Evolutionary conservation across 2,329 filamentous ascomycete species (phyloP), one percentile per base, ranked within the genome.

Genomic region (Raffaelea arxii): DNA sequence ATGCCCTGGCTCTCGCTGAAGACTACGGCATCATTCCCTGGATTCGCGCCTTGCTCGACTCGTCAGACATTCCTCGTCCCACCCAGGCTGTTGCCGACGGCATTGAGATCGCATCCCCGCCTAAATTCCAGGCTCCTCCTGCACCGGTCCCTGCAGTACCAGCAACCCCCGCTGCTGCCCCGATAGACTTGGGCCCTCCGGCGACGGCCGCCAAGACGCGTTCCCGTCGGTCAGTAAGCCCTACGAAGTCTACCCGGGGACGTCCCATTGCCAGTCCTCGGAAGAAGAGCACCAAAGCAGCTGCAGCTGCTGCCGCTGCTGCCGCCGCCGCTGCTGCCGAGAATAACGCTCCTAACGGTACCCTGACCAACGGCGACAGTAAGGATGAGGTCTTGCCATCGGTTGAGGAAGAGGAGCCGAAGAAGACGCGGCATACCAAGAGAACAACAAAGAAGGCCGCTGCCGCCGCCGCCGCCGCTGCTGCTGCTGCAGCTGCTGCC

Each of bases 31-130:
- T 97, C 63, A 67, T 75, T 42, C 74, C 84, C 39, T 98, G 92
- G 92, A 87, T 98, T 55, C 80, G 80, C 47, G 92, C 92, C n/a
- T 75, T 98, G 18, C 76, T 98, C 43, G 91, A 97, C 61, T 81
- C 88, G n/a, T 71, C 83, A 52, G 83, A 89, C 24, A 94, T 97
- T 50, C 61, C 69, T 38, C 61, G 51, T 3, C 46, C 77, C 86
- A 46, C 75, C 81, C 53, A 89, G 87, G 68, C 78, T 74, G n/a
- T n/a, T n/a, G n/a, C n/a, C n/a, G n/a, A n/a, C n/a, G n/a, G n/a
- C n/a, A n/a, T n/a, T n/a, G n/a, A n/a, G 51, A 95, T 96, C 54
- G 68, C 77, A 16, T 81, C 87, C 22, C 92, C 92, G 40, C 92
- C 92, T 21, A 84, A 80, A 55, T 94, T 86, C 23, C 21, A 6